Evolutionary conservation across 257 asterid genomes (phyloP).

Genomic region (Capsicum chinense): DNA sequence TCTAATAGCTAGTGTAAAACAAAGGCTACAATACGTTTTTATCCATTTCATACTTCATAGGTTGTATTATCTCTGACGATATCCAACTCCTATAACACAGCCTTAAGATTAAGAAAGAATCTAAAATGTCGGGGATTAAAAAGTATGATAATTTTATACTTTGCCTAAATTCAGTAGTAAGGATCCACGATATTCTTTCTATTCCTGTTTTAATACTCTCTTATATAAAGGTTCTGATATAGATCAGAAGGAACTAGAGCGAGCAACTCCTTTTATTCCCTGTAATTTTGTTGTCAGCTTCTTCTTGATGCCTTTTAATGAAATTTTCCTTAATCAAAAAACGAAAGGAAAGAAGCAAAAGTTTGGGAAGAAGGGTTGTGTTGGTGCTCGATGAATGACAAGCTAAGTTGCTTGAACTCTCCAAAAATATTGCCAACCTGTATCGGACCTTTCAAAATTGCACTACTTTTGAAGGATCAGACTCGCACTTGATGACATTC

Average conservation of each 20-base stretch:
- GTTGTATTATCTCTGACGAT: background rate
- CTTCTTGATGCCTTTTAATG: slow-evolving; percentile 8
- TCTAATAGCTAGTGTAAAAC: background rate
- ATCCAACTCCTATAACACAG: background rate
- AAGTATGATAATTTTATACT: background rate
- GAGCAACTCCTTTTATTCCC: background rate
- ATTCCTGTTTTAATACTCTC: background rate
- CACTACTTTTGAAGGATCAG: too few relatives aligned
- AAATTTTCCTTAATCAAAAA: background rate
- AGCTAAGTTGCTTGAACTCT: background rate
- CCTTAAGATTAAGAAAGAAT: background rate
- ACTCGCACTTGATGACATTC: too few relatives aligned
- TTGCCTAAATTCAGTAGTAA: background rate
- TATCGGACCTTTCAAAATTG: too few relatives aligned
- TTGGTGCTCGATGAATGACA: background rate
- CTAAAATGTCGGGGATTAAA: background rate
- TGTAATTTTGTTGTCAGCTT: background rate
- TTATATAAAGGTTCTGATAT: background rate
- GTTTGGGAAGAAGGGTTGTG: background rate
- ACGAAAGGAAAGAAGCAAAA: background rate
- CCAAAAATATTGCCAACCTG: too few relatives aligned
- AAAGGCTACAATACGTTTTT: background rate
- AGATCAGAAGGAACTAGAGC: background rate
- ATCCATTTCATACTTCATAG: slow-evolving; percentile 1
- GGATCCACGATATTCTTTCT: background rate